phyloP scores from a whole-genome alignment of 495 filamentous ascomycete species.

The Rhypophila decipiens region DNA sequence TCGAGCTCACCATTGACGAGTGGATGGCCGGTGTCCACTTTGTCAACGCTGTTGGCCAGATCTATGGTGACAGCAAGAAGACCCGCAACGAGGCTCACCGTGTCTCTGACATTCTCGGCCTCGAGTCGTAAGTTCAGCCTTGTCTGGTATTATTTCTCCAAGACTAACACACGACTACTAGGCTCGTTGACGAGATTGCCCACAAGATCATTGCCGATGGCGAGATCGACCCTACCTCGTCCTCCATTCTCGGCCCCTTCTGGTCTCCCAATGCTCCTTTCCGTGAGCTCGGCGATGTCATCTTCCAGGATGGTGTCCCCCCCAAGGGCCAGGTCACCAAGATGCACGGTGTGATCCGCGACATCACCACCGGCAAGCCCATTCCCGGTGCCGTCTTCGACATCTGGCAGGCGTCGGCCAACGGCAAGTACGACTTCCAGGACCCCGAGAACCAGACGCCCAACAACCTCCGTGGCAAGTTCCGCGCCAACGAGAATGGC shows the following conservation, averaged over 20 bases:
- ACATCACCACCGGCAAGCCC: constrained; percentile 65
- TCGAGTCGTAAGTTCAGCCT: constrained; percentile 61
- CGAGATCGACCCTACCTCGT: constrained; percentile 66
- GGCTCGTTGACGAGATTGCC: constrained; percentile 78
- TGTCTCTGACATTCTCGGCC: constrained; percentile 70
- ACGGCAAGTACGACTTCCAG: constrained; percentile 88
- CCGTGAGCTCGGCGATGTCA: constrained; percentile 61
- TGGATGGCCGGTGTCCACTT: constrained; percentile 72
- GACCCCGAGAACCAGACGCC: constrained; percentile 67
- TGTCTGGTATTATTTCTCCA: background rate
- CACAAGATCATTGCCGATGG: constrained; percentile 70
- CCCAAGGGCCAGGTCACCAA: constrained; percentile 55
- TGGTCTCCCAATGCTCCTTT: constrained; percentile 80
- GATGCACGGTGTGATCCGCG: constrained; percentile 71
- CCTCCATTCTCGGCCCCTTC: constrained; percentile 81
- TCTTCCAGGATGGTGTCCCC: constrained; percentile 61
- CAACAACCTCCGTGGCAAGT: constrained; percentile 82
- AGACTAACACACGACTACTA: constrained; percentile 14
- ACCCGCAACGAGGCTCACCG: constrained; percentile 69
- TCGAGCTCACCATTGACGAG: constrained; percentile 72
- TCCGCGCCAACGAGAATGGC: constrained; percentile 68
- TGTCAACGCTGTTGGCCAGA: constrained; percentile 45
- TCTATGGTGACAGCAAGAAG: constrained; percentile 51
- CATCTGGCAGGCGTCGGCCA: constrained; percentile 80
- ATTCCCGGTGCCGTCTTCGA: constrained; percentile 69